These are phyloP conservation scores for Rhizopus stolonifer DNA, from an alignment of 371 early-diverging fungal genomes.

Conservation along the genomic window DNA sequence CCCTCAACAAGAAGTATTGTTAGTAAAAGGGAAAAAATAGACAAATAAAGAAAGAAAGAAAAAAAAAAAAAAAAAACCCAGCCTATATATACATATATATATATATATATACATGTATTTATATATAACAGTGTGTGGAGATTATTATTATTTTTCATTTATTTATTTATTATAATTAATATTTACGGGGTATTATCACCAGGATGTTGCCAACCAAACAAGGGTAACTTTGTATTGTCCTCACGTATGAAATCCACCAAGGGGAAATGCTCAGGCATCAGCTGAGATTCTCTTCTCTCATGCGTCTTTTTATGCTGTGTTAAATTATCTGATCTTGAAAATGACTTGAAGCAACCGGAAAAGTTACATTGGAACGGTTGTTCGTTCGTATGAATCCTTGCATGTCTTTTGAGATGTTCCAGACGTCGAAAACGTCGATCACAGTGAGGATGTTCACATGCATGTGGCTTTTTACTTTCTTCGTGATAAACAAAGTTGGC, in stretches of 20 bases:
- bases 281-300: conserved; percentile 43
- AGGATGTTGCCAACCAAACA: conserved; percentile 39
- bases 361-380: conserved; percentile 73
- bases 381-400: conserved; percentile 83
- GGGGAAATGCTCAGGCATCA: conserved; percentile 17
- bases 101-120: too few species aligned
- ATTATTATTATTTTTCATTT: too few species aligned
- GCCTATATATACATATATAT: too few species aligned
- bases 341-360: conserved; percentile 73
- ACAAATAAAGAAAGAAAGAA: not conserved
- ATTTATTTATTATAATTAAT: too few species aligned
- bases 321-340: conserved; percentile 78
- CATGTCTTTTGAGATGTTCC: conserved; percentile 89
- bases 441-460: conserved; percentile 57
- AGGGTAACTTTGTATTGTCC: conserved; percentile 18
- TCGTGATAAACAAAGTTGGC: conserved; percentile 10
- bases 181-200: conserved; percentile 28
- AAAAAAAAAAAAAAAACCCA: not conserved
- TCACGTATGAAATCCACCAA: conserved; percentile 25
- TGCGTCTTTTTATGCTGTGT: conserved; percentile 65
- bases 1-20: conserved; percentile 6
- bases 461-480: conserved; percentile 44
- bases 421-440: conserved; percentile 70
- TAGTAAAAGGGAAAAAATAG: not conserved
- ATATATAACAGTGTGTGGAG: too few species aligned